These are phyloP conservation scores for Sporobolomyces phaffii DNA, from an alignment of 768 basidiomycete genomes.

Conservation along the genomic window DNA sequence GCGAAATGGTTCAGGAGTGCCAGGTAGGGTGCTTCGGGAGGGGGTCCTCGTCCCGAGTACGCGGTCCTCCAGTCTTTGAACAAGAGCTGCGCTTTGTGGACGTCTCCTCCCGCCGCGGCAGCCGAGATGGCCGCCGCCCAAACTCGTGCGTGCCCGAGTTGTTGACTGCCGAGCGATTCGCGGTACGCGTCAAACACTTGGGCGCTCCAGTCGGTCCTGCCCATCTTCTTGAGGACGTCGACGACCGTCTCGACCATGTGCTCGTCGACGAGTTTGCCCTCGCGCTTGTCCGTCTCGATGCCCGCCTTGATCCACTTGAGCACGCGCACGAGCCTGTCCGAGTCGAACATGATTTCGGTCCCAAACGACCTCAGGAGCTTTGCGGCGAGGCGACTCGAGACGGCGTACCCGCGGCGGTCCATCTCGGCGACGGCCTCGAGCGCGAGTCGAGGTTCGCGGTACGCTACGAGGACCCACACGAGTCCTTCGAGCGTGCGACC, in stretches of 20 bases:
- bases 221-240: constrained; percentile 7
- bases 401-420: constrained; percentile 9
- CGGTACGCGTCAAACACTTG: constrained; percentile 22
- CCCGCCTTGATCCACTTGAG: constrained; percentile 17
- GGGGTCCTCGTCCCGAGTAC: neutral
- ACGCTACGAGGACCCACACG: constrained; percentile 19
- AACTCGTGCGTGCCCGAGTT: neutral
- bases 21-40: constrained; percentile 20
- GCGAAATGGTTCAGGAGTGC: constrained; percentile 18
- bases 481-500: neutral
- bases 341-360: constrained; percentile 10
- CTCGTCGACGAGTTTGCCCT: neutral
- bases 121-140: constrained; percentile 18
- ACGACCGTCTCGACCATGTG: constrained; percentile 11
- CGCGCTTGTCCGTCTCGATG: neutral
- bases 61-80: constrained; percentile 10
- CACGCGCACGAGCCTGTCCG: neutral
- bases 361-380: constrained; percentile 1
- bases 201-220: constrained; percentile 14
- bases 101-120: constrained; percentile 2
- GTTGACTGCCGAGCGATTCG: neutral
- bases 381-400: neutral
- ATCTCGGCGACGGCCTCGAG: neutral
- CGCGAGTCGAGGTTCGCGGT: constrained; percentile 14
- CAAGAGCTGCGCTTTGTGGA: neutral